phyloP scores from a whole-genome alignment of 768 basidiomycete species.

The Collybia sordida region DNA sequence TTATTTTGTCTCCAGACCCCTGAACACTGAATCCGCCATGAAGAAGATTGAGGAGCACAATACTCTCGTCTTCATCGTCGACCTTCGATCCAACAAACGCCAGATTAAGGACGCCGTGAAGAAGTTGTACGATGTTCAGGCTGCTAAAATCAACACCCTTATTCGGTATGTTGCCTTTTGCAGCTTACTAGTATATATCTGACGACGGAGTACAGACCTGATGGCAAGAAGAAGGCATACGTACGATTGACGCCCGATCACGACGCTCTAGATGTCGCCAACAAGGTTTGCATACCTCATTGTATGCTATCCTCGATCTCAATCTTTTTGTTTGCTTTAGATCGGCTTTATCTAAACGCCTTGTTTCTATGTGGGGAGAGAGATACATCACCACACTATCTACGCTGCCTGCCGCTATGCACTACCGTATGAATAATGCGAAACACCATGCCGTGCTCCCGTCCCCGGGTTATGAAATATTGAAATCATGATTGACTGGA shows the following conservation, averaged over 20 bases:
- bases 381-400: not conserved
- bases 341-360: conserved; percentile 87
- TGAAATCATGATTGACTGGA: too few species aligned
- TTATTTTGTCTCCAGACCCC: conserved; percentile 47
- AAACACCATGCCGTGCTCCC: too few species aligned
- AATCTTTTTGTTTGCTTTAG: conserved; percentile 32
- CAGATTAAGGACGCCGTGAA: conserved; percentile 99
- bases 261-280: conserved; percentile 95
- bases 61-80: conserved; percentile 97
- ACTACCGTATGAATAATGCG: too few species aligned
- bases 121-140: conserved; percentile 97
- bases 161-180: conserved; percentile 66
- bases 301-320: not conserved
- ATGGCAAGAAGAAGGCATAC: conserved; percentile 99
- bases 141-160: conserved; percentile 96
- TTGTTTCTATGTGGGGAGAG: conserved; percentile 1
- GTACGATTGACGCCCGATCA: conserved; percentile 94
- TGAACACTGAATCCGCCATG: conserved; percentile 98
- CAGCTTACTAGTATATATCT: not conserved
- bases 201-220: conserved; percentile 57
- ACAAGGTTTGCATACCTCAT: conserved; percentile 65
- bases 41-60: conserved; percentile 99
- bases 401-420: too few species aligned
- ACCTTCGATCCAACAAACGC: conserved; percentile 93
- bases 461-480: too few species aligned